These are phyloP conservation scores for Chlamydomonas reinhardtii DNA, from an alignment of 163 green algal species.

Conservation along the genomic window DNA sequence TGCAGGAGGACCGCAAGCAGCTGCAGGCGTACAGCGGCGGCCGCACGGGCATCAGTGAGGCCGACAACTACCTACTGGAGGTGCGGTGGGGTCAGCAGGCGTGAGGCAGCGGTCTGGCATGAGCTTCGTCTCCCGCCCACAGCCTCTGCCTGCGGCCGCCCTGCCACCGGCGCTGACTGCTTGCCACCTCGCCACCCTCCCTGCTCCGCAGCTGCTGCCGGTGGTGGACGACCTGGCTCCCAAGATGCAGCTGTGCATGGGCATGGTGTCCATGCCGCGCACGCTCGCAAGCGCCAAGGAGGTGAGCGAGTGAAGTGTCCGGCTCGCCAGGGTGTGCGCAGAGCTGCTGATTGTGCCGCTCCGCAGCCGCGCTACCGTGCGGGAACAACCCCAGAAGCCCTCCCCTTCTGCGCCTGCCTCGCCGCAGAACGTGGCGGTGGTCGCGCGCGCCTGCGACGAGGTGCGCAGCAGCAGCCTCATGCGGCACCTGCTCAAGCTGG, in stretches of 20 bases:
- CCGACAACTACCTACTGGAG: conserved; percentile 50
- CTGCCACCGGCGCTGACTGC: background rate
- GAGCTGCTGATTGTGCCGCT: too few relatives aligned
- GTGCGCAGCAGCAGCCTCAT: conserved; percentile 61
- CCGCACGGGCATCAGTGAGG: conserved; percentile 42
- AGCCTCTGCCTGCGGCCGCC: too few relatives aligned
- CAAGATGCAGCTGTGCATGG: conserved; percentile 46
- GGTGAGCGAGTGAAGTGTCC: too few relatives aligned
- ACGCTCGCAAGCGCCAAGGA: too few relatives aligned
- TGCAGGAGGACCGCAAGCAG: conserved; percentile 61
- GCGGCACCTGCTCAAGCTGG: conserved; percentile 64
- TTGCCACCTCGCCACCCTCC: background rate
- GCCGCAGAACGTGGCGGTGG: conserved; percentile 1
- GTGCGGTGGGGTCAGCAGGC: background rate
- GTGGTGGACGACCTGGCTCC: conserved; percentile 1
- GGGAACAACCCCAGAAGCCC: too few relatives aligned
- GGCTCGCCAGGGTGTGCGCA: too few relatives aligned
- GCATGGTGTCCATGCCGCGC: conserved; percentile 24
- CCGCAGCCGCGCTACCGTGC: too few relatives aligned
- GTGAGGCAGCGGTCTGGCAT: too few relatives aligned
- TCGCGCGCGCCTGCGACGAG: conserved; percentile 59
- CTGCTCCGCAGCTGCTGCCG: conserved; percentile 9
- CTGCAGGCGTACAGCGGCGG: conserved; percentile 50
- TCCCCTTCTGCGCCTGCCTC: too few relatives aligned
- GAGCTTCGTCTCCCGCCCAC: too few relatives aligned